phyloP scores from a whole-genome alignment of 805 yeast genomes.

The Candida gorgasii region DNA sequence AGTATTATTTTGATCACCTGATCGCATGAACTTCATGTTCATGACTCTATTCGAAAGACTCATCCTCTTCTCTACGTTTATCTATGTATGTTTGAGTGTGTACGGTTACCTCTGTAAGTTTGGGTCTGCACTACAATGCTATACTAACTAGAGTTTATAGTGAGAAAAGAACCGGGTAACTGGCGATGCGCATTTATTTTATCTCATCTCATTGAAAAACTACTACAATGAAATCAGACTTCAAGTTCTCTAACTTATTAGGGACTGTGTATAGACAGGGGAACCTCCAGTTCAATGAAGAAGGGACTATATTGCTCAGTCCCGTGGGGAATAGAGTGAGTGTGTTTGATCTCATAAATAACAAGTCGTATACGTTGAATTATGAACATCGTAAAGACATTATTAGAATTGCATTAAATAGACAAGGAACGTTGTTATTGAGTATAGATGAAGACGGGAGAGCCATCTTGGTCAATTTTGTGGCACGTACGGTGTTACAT shows the following conservation, averaged over 20 bases:
- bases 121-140: neutral
- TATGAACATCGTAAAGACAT: slow-evolving; percentile 92
- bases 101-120: neutral
- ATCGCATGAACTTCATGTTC: slow-evolving; percentile 73
- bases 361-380: slow-evolving; percentile 82
- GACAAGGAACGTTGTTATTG: slow-evolving; percentile 74
- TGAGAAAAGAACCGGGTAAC: slow-evolving; percentile 12
- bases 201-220: slow-evolving; percentile 14
- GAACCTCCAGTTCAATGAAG: slow-evolving; percentile 80
- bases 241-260: slow-evolving; percentile 79
- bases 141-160: too few species aligned
- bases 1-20: slow-evolving; percentile 35
- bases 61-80: too few species aligned
- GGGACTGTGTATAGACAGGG: slow-evolving; percentile 96
- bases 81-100: slow-evolving; percentile 15
- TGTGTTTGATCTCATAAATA: slow-evolving; percentile 82
- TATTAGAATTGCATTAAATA: slow-evolving; percentile 75
- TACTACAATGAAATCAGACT: slow-evolving; percentile 78
- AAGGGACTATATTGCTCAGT: slow-evolving; percentile 78
- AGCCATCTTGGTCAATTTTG: slow-evolving; percentile 86
- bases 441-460: slow-evolving; percentile 91
- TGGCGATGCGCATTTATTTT: slow-evolving; percentile 9
- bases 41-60: slow-evolving; percentile 63
- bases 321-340: slow-evolving; percentile 95
- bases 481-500: slow-evolving; percentile 80